Percentiles rank a stretch among this genome's conserved stretches.
Conservation (phyloP, 139 green algal species). For the Coelastrella sp. region DNA sequence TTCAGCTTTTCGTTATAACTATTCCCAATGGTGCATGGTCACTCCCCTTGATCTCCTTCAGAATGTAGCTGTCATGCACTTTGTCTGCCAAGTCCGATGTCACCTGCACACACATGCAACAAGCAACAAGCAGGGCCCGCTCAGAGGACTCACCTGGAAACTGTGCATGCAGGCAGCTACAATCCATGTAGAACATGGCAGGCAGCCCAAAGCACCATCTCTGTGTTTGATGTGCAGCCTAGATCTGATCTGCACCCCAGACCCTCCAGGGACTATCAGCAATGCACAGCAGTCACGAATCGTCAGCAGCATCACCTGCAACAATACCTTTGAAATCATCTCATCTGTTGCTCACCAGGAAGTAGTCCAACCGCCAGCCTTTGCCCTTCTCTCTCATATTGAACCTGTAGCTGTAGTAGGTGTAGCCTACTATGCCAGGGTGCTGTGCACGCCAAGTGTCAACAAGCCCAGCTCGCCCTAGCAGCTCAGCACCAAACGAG, state of each 20-base stretch:
- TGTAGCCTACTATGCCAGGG: constrained; percentile 75
- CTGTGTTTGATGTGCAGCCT: not conserved
- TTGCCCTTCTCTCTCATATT: constrained; percentile 52
- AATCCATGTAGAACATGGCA: too few relatives aligned
- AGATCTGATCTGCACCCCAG: not conserved
- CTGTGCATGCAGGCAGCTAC: too few relatives aligned
- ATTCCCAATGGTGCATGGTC: constrained; percentile 64
- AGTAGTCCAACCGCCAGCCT: constrained; percentile 87
- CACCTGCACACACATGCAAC: constrained; percentile 18
- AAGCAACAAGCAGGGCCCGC: not conserved
- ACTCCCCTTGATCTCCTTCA: constrained; percentile 64
- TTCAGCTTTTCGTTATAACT: constrained; percentile 38
- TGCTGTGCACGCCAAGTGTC: constrained; percentile 73
- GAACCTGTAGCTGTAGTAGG: constrained; percentile 73
- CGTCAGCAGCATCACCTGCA: not conserved
- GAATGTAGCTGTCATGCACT: constrained; percentile 76
- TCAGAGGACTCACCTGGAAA: too few relatives aligned
- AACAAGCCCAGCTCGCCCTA: constrained; percentile 64
- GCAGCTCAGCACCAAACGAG: constrained; percentile 62
- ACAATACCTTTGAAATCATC: not conserved
- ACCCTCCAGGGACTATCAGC: not conserved
- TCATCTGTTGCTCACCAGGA: constrained; percentile 60
- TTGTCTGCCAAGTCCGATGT: constrained; percentile 35
- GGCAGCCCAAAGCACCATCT: not conserved
- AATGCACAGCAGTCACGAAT: not conserved